Base-by-base conservation (phyloP, 345 rosid genomes). In the Passiflora organensis region DNA sequence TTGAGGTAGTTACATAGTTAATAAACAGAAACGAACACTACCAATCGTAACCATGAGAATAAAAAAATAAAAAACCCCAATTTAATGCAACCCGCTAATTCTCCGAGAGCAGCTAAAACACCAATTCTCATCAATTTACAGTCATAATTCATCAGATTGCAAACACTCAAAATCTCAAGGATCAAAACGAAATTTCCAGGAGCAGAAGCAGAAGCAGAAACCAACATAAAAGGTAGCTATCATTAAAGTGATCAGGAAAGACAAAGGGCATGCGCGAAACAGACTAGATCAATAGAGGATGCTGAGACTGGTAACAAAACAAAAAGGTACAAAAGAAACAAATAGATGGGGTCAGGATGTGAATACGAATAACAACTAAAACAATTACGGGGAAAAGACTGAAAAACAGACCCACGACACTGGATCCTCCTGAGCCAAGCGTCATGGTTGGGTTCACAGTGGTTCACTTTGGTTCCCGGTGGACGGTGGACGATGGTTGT, bases 381-480 rank as follows among this genome's bases (percentile, higher is more conserved):
- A n/a, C 25, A 39, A 23, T n/a, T n/a, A 32, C 15, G 2, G 21
- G 8, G 36, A 43, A 46, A 51, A 51, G 57, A 43, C 42, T 19
- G 14, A 28, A 14, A 32, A 43, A 55, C 80, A 66, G 34, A 83
- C 95, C 95, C 55, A 86, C 95, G 64, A 86, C 89, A 72, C 89
- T 79, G 39, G 95, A 81, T 86, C 89, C 95, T 62, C 79, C 94
- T 42, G 94, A 83, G 82, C 94, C 89, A 63, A 85, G 86, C 78
- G 89, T 82, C 89, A 85, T 85, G 74, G 67, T 17, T 60, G n/a
- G n/a, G n/a, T n/a, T n/a, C n/a, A n/a, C n/a, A n/a, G n/a, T n/a
- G n/a, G 72, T 64, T 58, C 1, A 15, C 13, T 41, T 53, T 48
- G 23, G 21, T 25, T n/a, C n/a, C 38, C 47, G 13, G 53, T 28